Evolutionary conservation across 169 alveolate genomes (phyloP), one percentile per base, ranked within the genome.

Genomic region (Plasmodium cynomolgi): DNA sequence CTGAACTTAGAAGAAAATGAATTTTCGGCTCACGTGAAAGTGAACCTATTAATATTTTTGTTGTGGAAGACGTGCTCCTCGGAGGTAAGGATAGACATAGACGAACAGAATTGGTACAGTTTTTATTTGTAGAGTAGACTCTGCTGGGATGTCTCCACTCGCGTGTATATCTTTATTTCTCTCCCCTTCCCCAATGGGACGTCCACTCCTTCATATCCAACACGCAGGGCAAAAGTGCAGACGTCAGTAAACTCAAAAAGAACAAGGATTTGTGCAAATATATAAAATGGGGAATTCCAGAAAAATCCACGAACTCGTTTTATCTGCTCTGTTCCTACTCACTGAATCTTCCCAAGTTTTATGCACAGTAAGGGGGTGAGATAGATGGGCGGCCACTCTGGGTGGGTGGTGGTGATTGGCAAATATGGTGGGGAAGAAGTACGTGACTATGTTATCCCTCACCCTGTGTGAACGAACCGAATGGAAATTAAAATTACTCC

Each of bases 261-360:
- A 71, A 81, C 47, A 91, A 91, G 41, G 95, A 91, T 6, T 47
- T 91, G 82, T 91, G 91, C 20, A 68, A 81, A 13, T 62, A 29
- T 29, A 62, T 91, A 81, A 82, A 91, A 71, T 91, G 95, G 95
- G 95, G 84, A 2, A 15, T 68, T 9, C 41, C 92, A 26, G 92
- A 91, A 17, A 91, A 75, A 58, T 62, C 81, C 26, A 91, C 92
- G 11, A 62, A 81, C 37, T 80, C 92, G 17, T 81, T 91, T 81
- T 91, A 73, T n/a, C 23, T 81, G 20, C 75, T 91, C 26, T 81
- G 95, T 29, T 91, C 95, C 54, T 91, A 91, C 84, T 26, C 95
- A 17, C 77, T 91, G 44, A 91, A 71, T 29, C 92, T 91, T 8
- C 80, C 95, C n/a, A 91, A 91, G 56, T 91, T 91, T 91, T 91